Conservation (phyloP, 257 asterid species). For the Lycium barbarum region DNA sequence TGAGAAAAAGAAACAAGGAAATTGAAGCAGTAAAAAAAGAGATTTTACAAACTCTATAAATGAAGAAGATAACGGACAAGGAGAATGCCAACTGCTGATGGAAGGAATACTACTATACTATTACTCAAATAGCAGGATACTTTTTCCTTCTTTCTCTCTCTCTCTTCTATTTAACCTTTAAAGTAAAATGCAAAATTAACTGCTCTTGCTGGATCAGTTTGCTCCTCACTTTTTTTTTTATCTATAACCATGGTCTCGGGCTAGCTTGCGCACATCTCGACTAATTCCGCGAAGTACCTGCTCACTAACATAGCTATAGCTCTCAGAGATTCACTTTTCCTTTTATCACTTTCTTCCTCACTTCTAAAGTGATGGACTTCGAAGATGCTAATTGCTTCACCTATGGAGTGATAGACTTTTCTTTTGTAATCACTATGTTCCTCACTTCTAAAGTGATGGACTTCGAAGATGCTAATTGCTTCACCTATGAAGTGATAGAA, state of each 20-base stretch:
- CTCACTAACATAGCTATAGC: background rate
- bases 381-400: background rate
- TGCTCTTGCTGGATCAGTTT: background rate
- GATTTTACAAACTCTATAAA: background rate
- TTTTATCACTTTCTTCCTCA: background rate
- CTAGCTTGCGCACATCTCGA: background rate
- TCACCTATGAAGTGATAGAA: background rate
- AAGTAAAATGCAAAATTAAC: background rate
- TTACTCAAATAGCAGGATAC: background rate
- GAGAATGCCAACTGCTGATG: background rate
- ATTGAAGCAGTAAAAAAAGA: background rate
- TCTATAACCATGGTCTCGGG: background rate
- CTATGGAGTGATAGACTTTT: too few relatives aligned
- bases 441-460: conserved; percentile 1
- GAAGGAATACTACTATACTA: background rate
- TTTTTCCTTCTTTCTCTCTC: background rate
- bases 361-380: conserved; percentile 1
- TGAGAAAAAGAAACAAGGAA: conserved; percentile 9
- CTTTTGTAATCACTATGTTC: background rate
- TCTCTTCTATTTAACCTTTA: background rate
- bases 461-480: background rate
- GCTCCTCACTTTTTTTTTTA: background rate
- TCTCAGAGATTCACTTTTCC: background rate
- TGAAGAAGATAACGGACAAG: background rate
- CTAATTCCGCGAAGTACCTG: background rate